Base-by-base conservation (phyloP, 108 stramenopile genomes). In the Cyclostephanos tholiformis region DNA sequence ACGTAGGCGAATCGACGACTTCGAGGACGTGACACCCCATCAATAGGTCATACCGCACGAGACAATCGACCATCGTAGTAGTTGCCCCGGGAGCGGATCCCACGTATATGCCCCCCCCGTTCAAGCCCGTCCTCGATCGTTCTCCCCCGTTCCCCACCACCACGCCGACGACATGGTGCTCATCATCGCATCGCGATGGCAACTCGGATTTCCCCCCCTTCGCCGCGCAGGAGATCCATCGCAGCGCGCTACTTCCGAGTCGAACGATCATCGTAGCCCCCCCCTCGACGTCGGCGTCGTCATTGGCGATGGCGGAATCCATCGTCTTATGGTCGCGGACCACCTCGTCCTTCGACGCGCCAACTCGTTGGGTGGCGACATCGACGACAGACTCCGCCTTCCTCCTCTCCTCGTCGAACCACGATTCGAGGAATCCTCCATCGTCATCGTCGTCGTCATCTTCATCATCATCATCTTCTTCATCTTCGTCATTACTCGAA, bases 21-120 rank as follows among this genome's bases (percentile, higher is more conserved):
- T 80, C 79, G 26, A 80, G 67, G 36, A 74, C 63, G 43, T 80
- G 69, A 29, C 67, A 63, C 29, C 67, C 53, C 67, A 25, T 63
- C 1, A 36, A 14, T 6, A 32, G 32, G 55, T 80, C 72, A 55
- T 80, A 80, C 51, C 51, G 17, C n/a, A 72, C 79, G 32, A 80
- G 41, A 29, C 79, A 80, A 58, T 80, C 79, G 23, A 80, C 72
- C 67, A 73, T 69, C 26, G 65, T 60, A 17, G 59, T 30, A 9
- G 56, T 25, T 14, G 12, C 20, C 56, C 4, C 6, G 19, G 56
- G 0, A 2, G 19, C 56, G 26, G 22, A 23, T 27, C 27, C 25
- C 11, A 25, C 25, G 52, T 7, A 19, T 1, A 20, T 8, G 14
- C 0, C 25, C 6, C 7, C 52, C n/a, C n/a, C n/a, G n/a, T n/a